Conservation (phyloP, 2,329 filamentous ascomycete species). For the Pyricularia pennisetigena region DNA sequence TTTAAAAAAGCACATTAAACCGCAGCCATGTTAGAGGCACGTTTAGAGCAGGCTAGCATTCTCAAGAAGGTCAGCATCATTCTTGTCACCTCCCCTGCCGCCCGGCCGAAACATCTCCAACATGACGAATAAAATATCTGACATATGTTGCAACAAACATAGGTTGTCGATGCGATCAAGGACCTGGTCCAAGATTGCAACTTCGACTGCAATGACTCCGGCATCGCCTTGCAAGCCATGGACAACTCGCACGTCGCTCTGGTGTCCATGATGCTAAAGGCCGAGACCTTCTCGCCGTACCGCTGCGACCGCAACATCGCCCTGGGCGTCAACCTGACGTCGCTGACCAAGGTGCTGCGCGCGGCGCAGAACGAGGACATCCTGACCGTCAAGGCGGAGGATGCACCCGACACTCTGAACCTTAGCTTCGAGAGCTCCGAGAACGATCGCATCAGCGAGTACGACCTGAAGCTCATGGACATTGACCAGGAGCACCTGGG, state of each 20-base stretch:
- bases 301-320: slow-evolving; percentile 99
- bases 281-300: slow-evolving; percentile 88
- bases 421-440: slow-evolving; percentile 86
- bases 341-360: slow-evolving; percentile 93
- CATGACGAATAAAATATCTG: neutral
- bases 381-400: slow-evolving; percentile 93
- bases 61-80: slow-evolving; percentile 75
- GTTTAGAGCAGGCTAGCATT: slow-evolving; percentile 84
- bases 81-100: neutral
- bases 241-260: slow-evolving; percentile 99
- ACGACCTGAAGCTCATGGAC: slow-evolving; percentile 99
- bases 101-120: no score
- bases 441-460: slow-evolving; percentile 91
- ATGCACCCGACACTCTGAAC: slow-evolving; percentile 91
- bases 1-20: neutral
- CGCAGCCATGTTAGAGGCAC: slow-evolving; percentile 81
- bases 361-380: slow-evolving; percentile 91
- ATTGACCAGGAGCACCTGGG: slow-evolving; percentile 99
- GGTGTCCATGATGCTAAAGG: slow-evolving; percentile 97
- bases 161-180: slow-evolving; percentile 99
- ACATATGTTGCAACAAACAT: neutral
- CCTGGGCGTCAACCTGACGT: slow-evolving; percentile 92
- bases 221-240: slow-evolving; percentile 97
- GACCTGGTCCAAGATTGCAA: slow-evolving; percentile 99
- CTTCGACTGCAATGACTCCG: slow-evolving; percentile 99